phyloP scores from a whole-genome alignment of 345 rosid genomes.

The Mangifera indica region DNA sequence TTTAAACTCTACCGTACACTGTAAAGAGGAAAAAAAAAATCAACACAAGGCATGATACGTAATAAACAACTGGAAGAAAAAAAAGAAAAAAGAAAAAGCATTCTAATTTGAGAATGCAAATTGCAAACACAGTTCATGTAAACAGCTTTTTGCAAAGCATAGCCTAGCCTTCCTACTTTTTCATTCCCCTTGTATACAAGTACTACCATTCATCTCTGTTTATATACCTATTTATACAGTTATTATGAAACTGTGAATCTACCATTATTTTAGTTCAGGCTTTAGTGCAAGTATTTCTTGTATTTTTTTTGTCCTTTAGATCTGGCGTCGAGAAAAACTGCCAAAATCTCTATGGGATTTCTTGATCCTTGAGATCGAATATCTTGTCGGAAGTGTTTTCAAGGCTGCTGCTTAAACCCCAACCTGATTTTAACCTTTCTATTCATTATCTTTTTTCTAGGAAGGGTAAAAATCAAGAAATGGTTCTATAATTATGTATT shows the following conservation, averaged over 20 bases:
- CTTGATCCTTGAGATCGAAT: slow-evolving; percentile 25
- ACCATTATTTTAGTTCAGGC: not conserved
- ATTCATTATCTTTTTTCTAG: not conserved
- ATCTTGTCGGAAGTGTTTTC: slow-evolving; percentile 18
- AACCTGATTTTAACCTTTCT: not conserved
- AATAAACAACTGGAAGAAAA: not conserved
- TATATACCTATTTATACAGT: not conserved
- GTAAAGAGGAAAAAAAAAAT: not conserved
- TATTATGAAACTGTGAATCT: slow-evolving; percentile 9
- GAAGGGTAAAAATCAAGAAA: too few species aligned
- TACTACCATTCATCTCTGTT: not conserved
- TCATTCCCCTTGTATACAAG: not conserved
- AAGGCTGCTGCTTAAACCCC: not conserved
- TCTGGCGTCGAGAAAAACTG: slow-evolving; percentile 17
- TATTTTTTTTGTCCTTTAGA: slow-evolving; percentile 8
- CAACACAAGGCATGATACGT: not conserved
- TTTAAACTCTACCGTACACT: not conserved
- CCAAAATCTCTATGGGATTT: slow-evolving; percentile 20
- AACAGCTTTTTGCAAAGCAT: slow-evolving; percentile 9
- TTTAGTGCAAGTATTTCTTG: not conserved
- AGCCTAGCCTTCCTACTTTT: not conserved
- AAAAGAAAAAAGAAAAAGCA: not conserved
- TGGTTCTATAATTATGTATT: not conserved
- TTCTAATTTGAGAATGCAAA: not conserved
- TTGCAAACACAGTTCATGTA: not conserved